phyloP scores from a whole-genome alignment of 73 alveolate genomes.

The Paramecium pentaurelia region DNA sequence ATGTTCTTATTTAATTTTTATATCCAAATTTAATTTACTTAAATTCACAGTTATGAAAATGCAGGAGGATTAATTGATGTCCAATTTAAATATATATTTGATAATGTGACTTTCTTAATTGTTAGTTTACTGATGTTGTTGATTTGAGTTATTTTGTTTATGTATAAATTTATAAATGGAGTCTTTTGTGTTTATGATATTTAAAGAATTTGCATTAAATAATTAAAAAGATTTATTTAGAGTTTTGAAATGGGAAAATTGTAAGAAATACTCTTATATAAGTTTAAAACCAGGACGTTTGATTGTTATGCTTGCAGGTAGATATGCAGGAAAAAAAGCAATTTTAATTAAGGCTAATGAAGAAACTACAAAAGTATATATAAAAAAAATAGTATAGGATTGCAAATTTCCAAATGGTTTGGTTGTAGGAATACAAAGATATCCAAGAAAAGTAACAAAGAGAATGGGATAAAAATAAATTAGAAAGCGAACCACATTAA shows the following conservation, averaged over 20 bases:
- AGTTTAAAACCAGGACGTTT: conserved; percentile 83
- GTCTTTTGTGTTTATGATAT: background rate
- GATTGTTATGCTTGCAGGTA: conserved; percentile 82
- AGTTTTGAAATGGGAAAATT: conserved; percentile 52
- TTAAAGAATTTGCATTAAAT: background rate
- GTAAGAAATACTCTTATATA: background rate
- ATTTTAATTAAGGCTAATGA: conserved; percentile 80
- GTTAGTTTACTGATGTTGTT: background rate
- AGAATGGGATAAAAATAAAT: conserved; percentile 85
- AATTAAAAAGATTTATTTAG: background rate
- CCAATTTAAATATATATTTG: background rate
- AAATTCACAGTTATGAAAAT: background rate
- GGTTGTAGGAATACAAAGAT: conserved; percentile 82
- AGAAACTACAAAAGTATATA: conserved; percentile 75
- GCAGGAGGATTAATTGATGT: background rate
- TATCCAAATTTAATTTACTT: background rate
- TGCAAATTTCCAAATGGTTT: conserved; percentile 82
- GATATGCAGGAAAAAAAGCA: conserved; percentile 93
- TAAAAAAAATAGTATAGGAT: conserved; percentile 57
- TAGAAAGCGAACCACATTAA: conserved; percentile 78
- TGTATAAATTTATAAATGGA: background rate
- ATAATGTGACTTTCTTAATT: background rate
- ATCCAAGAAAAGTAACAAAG: conserved; percentile 78
- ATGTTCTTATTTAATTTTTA: background rate
- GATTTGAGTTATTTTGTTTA: background rate